Conservation (phyloP, 2,329 filamentous ascomycete species). For the Stachybotrys echinatus region DNA sequence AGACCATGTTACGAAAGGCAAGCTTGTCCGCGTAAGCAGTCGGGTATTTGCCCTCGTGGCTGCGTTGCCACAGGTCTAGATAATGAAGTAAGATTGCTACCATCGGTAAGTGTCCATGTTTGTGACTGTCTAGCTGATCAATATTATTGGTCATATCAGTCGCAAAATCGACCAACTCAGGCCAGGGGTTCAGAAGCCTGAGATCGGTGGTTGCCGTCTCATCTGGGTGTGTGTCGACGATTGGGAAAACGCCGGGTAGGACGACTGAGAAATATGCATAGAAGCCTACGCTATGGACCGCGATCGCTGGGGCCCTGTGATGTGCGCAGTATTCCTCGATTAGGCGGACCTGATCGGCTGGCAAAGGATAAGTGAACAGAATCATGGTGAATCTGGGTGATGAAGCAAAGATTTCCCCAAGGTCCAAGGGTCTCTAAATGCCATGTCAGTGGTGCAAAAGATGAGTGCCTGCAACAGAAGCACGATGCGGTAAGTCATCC, state of each 20-base stretch:
- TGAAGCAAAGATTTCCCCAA: constrained; percentile 34
- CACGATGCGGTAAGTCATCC: too few relatives aligned
- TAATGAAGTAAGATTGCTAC: constrained; percentile 78
- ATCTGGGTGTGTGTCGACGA: constrained; percentile 94
- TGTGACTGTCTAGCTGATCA: constrained; percentile 65
- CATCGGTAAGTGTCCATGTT: constrained; percentile 90
- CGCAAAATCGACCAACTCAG: constrained; percentile 67
- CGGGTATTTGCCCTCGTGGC: constrained; percentile 64
- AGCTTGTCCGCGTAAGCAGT: constrained; percentile 79
- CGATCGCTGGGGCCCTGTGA: constrained; percentile 67
- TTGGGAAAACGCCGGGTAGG: constrained; percentile 75
- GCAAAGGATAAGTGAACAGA: constrained; percentile 48
- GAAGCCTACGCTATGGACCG: constrained; percentile 86
- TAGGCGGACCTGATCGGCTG: constrained; percentile 33
- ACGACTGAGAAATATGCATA: constrained; percentile 83
- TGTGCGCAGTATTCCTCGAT: constrained; percentile 44
- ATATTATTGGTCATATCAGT: constrained; percentile 63
- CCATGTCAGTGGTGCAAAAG: too few relatives aligned
- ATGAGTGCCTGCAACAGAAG: constrained; percentile 5
- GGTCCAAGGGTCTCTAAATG: constrained; percentile 23
- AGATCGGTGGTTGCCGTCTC: constrained; percentile 80
- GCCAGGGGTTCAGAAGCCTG: constrained; percentile 79
- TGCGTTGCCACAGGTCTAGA: constrained; percentile 71
- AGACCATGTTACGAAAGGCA: constrained; percentile 69
- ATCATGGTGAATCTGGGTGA: constrained; percentile 46